Percentiles rank a stretch among this genome's conserved stretches.
Evolutionary conservation across 2,329 filamentous ascomycete genomes (phyloP).

Genomic region (Sporothrix phasma): DNA sequence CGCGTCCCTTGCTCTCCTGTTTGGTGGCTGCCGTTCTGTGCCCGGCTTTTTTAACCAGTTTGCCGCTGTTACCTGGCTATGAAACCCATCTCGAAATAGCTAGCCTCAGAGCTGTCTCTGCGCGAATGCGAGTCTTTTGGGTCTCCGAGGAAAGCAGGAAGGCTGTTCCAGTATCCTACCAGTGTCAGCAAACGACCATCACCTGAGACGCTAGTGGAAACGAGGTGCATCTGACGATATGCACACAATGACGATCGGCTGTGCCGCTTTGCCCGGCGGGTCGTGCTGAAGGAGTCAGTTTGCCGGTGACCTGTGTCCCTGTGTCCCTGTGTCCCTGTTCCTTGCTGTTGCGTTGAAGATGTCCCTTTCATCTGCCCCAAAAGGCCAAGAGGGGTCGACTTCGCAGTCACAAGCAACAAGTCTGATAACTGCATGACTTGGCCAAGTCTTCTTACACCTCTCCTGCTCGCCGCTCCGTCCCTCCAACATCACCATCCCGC

Average conservation of each 20-base stretch:
- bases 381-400: too few species aligned
- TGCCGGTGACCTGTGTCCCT: too few species aligned
- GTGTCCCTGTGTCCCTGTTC: background rate
- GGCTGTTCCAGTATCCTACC: background rate
- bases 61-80: background rate
- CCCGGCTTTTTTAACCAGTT: background rate
- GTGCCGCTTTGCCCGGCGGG: background rate
- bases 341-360: background rate
- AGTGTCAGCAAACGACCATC: background rate
- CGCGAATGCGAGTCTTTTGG: background rate
- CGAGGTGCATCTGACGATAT: background rate
- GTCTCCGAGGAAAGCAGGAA: background rate
- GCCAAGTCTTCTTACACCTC: too few species aligned
- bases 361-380: too few species aligned
- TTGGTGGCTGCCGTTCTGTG: background rate
- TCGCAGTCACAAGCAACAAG: too few species aligned
- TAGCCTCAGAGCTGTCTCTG: background rate
- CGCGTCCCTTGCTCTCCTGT: background rate
- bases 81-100: background rate
- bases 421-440: too few species aligned
- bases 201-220: background rate
- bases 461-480: background rate
- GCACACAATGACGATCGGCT: background rate
- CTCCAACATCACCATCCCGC: background rate
- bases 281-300: background rate